Conservation (phyloP, 371 early-diverging fungal genomes). For the Zychaea mexicana region DNA sequence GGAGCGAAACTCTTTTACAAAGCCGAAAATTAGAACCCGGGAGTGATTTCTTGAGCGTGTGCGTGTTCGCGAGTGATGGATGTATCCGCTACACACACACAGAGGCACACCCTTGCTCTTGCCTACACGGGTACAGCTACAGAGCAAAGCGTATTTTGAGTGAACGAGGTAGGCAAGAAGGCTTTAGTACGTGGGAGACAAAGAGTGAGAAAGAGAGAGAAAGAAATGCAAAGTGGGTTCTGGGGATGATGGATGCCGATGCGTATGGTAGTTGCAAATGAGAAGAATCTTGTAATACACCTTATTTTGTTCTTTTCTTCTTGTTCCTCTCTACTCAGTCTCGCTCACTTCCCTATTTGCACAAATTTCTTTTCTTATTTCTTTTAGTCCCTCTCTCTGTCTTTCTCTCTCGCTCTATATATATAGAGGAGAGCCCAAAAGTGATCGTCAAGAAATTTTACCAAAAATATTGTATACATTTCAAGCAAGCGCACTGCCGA, state of each 20-base stretch:
- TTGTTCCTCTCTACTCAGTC: neutral
- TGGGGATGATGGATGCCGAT: neutral
- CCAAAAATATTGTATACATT: constrained; percentile 2
- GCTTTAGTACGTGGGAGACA: no score
- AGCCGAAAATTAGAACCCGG: no score
- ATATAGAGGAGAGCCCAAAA: constrained; percentile 6
- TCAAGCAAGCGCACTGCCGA: constrained; percentile 6
- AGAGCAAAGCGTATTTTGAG: no score
- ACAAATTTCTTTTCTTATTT: neutral
- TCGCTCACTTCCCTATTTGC: neutral
- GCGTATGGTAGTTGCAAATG: neutral
- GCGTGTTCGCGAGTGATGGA: no score
- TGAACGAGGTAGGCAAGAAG: no score
- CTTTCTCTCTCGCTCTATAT: constrained; percentile 10
- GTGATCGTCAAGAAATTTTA: constrained; percentile 19
- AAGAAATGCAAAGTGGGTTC: no score
- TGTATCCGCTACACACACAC: no score
- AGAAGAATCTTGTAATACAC: constrained; percentile 1
- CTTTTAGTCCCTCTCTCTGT: constrained; percentile 3
- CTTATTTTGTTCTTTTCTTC: neutral
- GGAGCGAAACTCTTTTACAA: no score
- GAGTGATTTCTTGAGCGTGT: no score
- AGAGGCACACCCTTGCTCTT: no score
- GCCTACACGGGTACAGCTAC: no score
- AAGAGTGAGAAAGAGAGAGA: neutral